Evolutionary conservation across 192 early-diverging fungal genomes (phyloP).

Genomic region (Umbelopsis isabellina): DNA sequence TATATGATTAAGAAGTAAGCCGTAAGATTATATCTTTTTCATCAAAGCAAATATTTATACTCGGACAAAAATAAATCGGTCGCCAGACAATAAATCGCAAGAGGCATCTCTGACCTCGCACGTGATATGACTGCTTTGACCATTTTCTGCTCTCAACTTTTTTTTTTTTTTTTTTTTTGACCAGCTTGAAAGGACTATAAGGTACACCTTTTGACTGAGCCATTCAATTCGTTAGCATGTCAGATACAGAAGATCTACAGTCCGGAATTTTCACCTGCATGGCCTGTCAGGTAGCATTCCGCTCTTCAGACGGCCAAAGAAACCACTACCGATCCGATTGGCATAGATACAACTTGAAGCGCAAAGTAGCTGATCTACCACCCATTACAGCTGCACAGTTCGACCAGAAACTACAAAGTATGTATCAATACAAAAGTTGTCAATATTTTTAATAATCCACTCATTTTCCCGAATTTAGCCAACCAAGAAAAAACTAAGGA

Average conservation of each 20-base stretch:
- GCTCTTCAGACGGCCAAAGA: slow-evolving; percentile 85
- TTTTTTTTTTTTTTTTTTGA: slow-evolving; percentile 21
- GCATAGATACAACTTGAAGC: slow-evolving; percentile 99
- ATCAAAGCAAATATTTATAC: no score
- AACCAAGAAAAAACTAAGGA: slow-evolving; percentile 50
- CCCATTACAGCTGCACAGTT: slow-evolving; percentile 86
- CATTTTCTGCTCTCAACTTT: background rate
- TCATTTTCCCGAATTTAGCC: background rate
- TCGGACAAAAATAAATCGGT: no score
- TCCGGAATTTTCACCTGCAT: slow-evolving; percentile 79
- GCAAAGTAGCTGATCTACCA: slow-evolving; percentile 91
- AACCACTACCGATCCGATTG: slow-evolving; percentile 95
- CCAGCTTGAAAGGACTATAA: background rate
- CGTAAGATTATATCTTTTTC: no score
- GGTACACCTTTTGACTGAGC: background rate
- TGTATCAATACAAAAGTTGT: background rate
- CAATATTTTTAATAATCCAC: background rate
- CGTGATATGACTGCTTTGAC: slow-evolving; percentile 10
- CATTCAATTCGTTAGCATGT: slow-evolving; percentile 1
- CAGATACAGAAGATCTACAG: slow-evolving; percentile 32
- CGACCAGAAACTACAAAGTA: slow-evolving; percentile 68
- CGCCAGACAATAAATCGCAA: no score
- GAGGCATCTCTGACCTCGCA: background rate
- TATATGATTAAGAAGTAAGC: no score
- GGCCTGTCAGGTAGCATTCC: slow-evolving; percentile 93